Percentiles rank a stretch among this genome's conserved stretches.
phyloP scores from a whole-genome alignment of 805 yeast genomes.

The Starmerella sp. region DNA sequence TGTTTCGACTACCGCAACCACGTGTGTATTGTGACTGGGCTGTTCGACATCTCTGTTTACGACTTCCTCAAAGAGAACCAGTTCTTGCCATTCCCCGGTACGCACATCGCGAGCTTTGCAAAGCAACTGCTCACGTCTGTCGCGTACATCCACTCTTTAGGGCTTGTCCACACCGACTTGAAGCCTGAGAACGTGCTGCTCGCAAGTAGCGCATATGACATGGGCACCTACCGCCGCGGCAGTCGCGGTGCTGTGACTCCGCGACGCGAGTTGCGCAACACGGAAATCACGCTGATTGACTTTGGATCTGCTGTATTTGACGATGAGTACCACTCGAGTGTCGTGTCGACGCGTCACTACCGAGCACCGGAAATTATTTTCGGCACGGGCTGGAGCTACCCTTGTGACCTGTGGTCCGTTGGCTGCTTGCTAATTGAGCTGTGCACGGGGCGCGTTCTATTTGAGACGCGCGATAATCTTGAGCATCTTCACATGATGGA shows the following conservation, averaged over 20 bases:
- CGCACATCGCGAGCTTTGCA: slow-evolving; percentile 81
- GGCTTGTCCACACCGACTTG: slow-evolving; percentile 86
- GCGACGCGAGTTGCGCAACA: slow-evolving; percentile 50
- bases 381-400: slow-evolving; percentile 93
- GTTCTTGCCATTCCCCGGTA: slow-evolving; percentile 84
- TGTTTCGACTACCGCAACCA: slow-evolving; percentile 90
- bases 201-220: slow-evolving; percentile 17
- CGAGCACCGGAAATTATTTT: slow-evolving; percentile 93
- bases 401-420: slow-evolving; percentile 94
- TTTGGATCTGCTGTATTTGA: slow-evolving; percentile 94
- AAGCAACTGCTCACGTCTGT: slow-evolving; percentile 77
- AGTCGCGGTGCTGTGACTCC: neutral
- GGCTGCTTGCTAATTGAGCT: slow-evolving; percentile 90
- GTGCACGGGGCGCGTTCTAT: slow-evolving; percentile 86
- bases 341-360: slow-evolving; percentile 91
- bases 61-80: slow-evolving; percentile 80
- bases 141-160: slow-evolving; percentile 79
- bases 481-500: slow-evolving; percentile 96
- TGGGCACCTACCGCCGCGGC: slow-evolving; percentile 13
- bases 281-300: slow-evolving; percentile 81
- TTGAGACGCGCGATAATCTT: slow-evolving; percentile 85
- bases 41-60: slow-evolving; percentile 71
- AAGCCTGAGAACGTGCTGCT: slow-evolving; percentile 90
- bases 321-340: slow-evolving; percentile 84
- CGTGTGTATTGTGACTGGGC: slow-evolving; percentile 84